Base-by-base conservation (phyloP, 192 early-diverging fungal genomes). In the Coemansia aciculifera region DNA sequence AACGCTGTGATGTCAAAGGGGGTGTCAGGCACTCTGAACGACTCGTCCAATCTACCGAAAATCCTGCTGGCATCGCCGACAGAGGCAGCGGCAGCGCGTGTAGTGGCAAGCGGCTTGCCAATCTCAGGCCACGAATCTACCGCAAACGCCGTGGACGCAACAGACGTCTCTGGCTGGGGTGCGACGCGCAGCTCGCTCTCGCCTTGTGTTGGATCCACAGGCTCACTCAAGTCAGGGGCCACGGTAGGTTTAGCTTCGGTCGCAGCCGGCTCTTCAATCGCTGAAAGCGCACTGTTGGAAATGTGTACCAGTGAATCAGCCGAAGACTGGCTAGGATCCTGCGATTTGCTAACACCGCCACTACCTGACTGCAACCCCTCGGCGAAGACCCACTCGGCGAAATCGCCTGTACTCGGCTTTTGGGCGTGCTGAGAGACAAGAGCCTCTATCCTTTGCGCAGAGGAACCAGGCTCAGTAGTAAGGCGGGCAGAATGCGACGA, bases 311-410 rank as follows among this genome's bases (percentile, higher is more conserved):
- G 40, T 56, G 79, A 75, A 32, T 72, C 74, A 8, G 66, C 74
- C 31, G 79, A 75, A 4, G 42, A 38, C 27, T 71, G 59, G 32
- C 65, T 61, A 27, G 21, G 65, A 11, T 37, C 57, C 13, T 54
- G 36, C 23, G 40, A 52, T 31, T 57, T 57, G 54, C 31, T 29
- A 15, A 29, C 54, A 34, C 54, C 54, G 15, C 52, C 70, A 10
- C 61, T 24, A 43, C 54, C 48, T 6, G 42, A 67, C 61, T 81
- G 78, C 21, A 67, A 63, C 5, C 66, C 63, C 19, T 73, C 73
- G 17, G 74, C 62, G 63, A 82, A 71, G 42, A 82, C 74, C 79
- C 79, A 82, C 27, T 82, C 79, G 43, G 71, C 74, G 57, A 71
- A 62, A 36, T 82, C 79, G 15, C 54, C 70, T 2, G 57, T 2